Conservation (phyloP, 108 stramenopile species). For the Cafeteria roenbergensis region DNA sequence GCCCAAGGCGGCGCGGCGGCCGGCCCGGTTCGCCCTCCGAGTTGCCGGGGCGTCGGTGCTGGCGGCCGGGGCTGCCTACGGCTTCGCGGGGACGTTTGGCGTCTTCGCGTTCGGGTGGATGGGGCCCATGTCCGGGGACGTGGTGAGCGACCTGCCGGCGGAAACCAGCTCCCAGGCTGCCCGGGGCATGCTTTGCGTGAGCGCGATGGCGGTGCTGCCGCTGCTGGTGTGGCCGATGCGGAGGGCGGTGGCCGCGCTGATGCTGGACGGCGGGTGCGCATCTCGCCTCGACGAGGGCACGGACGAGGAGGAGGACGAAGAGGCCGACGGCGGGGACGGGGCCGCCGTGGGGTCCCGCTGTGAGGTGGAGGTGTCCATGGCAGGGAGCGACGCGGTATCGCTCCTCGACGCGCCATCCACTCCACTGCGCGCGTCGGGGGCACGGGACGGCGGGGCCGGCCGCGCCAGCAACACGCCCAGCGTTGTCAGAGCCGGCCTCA, state of each 20-base stretch:
- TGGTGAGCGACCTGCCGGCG: not conserved
- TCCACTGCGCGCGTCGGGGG: no score
- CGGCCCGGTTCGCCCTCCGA: not conserved
- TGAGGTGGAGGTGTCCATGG: no score
- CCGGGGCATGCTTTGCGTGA: not conserved
- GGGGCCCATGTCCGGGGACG: not conserved
- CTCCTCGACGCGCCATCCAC: no score
- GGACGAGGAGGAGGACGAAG: no score
- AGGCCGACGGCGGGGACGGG: no score
- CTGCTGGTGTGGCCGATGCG: conserved; percentile 2
- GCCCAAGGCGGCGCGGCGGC: not conserved
- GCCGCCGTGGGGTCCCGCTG: no score
- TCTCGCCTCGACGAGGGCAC: no score
- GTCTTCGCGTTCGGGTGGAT: not conserved
- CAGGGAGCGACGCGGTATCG: no score
- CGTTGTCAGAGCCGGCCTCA: no score
- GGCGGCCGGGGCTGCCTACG: not conserved
- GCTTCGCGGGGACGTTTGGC: not conserved
- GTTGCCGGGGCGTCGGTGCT: not conserved
- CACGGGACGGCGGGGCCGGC: no score
- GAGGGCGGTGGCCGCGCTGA: not conserved
- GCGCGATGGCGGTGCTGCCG: not conserved
- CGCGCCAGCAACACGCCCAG: no score
- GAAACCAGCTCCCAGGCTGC: not conserved
- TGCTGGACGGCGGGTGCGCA: no score